These are phyloP conservation scores for Perkinsus chesapeaki DNA, from an alignment of 169 alveolate genomes.

Conservation along the genomic window DNA sequence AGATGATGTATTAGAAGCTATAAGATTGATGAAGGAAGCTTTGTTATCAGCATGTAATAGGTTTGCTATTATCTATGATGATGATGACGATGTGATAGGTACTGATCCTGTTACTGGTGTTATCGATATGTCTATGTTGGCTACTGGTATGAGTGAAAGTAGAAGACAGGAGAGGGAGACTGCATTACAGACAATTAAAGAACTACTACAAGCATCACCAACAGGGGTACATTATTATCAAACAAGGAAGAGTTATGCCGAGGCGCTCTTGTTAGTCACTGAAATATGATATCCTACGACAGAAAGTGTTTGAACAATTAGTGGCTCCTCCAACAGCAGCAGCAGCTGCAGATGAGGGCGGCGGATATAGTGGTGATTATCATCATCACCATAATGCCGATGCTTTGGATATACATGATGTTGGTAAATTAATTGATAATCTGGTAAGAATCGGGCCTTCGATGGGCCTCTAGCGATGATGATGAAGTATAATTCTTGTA, in stretches of 20 bases:
- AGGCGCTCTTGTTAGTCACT: not conserved
- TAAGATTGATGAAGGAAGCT: not conserved
- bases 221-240: no score
- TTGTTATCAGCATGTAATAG: not conserved
- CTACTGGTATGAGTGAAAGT: not conserved
- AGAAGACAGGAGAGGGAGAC: not conserved
- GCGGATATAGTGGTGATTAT: not conserved
- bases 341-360: no score
- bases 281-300: not conserved
- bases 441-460: no score
- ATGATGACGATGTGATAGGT: not conserved
- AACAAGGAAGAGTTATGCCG: no score
- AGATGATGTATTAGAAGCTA: not conserved
- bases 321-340: not conserved
- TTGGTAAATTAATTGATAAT: not conserved
- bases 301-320: not conserved
- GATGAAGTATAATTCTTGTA: no score
- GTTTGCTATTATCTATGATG: not conserved
- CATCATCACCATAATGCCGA: not conserved
- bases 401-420: not conserved
- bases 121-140: not conserved
- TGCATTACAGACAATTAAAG: not conserved
- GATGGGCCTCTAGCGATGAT: no score
- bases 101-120: not conserved
- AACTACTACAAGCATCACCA: not conserved